Evolutionary conservation across 2,329 filamentous ascomycete species (phyloP).

Genomic region (Aspergillus arachidicola): DNA sequence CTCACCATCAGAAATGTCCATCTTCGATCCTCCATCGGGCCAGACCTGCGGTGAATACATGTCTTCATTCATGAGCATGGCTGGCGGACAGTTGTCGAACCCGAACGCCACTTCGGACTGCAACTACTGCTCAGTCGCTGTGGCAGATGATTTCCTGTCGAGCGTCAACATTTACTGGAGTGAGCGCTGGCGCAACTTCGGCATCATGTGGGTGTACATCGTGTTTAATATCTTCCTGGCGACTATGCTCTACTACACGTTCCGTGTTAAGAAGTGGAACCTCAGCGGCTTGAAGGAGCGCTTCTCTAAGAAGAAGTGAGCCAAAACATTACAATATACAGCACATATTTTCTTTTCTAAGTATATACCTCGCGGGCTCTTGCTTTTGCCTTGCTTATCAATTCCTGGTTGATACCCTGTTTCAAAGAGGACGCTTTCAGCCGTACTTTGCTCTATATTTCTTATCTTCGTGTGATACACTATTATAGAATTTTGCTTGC

Average conservation of each 20-base stretch:
- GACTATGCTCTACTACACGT: slow-evolving; percentile 46
- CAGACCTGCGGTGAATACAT: slow-evolving; percentile 65
- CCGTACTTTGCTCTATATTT: neutral
- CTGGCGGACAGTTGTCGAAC: slow-evolving; percentile 60
- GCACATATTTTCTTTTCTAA: neutral
- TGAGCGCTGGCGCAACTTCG: slow-evolving; percentile 70
- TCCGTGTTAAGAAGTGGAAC: slow-evolving; percentile 33
- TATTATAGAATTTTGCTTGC: neutral
- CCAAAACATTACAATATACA: neutral
- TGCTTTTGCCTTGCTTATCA: neutral
- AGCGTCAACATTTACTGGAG: slow-evolving; percentile 53
- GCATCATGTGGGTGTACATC: slow-evolving; percentile 62
- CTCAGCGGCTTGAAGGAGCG: slow-evolving; percentile 18
- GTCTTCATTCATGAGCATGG: slow-evolving; percentile 47
- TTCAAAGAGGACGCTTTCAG: neutral
- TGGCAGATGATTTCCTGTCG: slow-evolving; percentile 44
- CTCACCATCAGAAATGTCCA: slow-evolving; percentile 67
- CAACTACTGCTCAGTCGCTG: slow-evolving; percentile 46
- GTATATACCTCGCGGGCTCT: neutral
- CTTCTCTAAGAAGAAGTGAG: slow-evolving; percentile 20
- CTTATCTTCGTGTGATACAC: neutral
- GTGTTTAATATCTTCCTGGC: slow-evolving; percentile 59
- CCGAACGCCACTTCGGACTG: slow-evolving; percentile 54
- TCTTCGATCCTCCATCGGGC: slow-evolving; percentile 62
- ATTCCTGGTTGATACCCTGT: neutral